These are phyloP conservation scores for Xylariaceae sp. DNA, from an alignment of 2,329 filamentous ascomycete genomes.

Conservation along the genomic window DNA sequence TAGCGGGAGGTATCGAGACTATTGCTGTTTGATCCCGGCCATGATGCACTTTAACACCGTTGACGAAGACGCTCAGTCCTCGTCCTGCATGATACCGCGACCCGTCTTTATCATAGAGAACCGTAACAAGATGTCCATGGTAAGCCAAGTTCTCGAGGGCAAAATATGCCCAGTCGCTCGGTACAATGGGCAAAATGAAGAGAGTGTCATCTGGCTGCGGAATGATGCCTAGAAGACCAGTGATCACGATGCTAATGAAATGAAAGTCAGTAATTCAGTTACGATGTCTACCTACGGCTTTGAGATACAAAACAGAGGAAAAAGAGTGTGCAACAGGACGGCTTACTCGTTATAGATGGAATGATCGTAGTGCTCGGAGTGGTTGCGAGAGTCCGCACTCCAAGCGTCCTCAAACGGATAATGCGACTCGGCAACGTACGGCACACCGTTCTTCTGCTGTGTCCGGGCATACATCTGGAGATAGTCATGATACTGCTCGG, in stretches of 20 bases:
- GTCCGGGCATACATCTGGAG: slow-evolving; percentile 37
- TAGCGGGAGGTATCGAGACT: slow-evolving; percentile 18
- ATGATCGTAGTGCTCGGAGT: slow-evolving; percentile 41
- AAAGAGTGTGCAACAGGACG: too few relatives aligned
- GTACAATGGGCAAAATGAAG: slow-evolving; percentile 37
- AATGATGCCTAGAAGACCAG: slow-evolving; percentile 39
- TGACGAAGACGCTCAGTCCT: slow-evolving; percentile 36
- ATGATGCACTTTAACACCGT: slow-evolving; percentile 32
- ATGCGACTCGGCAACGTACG: slow-evolving; percentile 42
- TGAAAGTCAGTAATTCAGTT: too few relatives aligned
- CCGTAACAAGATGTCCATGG: slow-evolving; percentile 38
- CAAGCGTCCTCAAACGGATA: slow-evolving; percentile 36
- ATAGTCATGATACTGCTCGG: slow-evolving; percentile 35
- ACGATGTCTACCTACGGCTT: too few relatives aligned
- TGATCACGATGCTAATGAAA: slow-evolving; percentile 38
- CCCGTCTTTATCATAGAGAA: slow-evolving; percentile 39
- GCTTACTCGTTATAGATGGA: slow-evolving; percentile 38
- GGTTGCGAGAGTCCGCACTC: slow-evolving; percentile 35
- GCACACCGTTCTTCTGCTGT: slow-evolving; percentile 38
- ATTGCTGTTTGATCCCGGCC: slow-evolving; percentile 15
- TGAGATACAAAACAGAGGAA: background rate
- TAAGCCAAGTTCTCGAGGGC: slow-evolving; percentile 40
- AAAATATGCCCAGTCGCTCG: slow-evolving; percentile 36
- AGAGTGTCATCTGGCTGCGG: slow-evolving; percentile 36
- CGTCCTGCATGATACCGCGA: slow-evolving; percentile 33